Conservation (phyloP, 202 grass and related monocot species). For the Setaria viridis region DNA sequence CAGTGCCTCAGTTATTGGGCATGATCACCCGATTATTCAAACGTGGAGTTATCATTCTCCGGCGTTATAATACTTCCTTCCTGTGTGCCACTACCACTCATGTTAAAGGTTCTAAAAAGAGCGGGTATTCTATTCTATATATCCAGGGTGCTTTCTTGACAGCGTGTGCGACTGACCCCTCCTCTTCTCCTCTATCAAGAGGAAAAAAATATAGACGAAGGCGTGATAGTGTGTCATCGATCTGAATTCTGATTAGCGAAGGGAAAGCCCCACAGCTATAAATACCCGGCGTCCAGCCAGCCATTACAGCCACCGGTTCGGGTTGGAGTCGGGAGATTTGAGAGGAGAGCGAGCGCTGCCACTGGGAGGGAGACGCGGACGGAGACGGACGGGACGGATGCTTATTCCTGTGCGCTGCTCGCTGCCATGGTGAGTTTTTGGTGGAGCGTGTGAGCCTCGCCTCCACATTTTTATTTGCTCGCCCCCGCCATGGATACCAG, state of each 20-base stretch:
- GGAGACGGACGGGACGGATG: background rate
- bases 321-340: background rate
- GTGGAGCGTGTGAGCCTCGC: background rate
- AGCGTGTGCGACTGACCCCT: background rate
- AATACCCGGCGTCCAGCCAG: conserved; percentile 3
- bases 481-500: conserved; percentile 24
- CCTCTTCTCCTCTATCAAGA: background rate
- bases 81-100: background rate
- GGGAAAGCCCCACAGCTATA: conserved; percentile 31
- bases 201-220: background rate
- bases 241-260: background rate
- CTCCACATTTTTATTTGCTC: conserved; percentile 29
- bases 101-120: background rate
- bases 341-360: background rate
- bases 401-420: background rate
- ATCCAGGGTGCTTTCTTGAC: background rate
- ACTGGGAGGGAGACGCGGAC: background rate
- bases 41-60: background rate
- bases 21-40: background rate
- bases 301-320: conserved; percentile 32
- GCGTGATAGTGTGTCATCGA: background rate
- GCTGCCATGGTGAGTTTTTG: conserved; percentile 3
- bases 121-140: background rate
- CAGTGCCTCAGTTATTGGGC: background rate
- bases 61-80: background rate